Evolutionary conservation across 345 rosid genomes (phyloP).

Genomic region (Salix arbutifolia): DNA sequence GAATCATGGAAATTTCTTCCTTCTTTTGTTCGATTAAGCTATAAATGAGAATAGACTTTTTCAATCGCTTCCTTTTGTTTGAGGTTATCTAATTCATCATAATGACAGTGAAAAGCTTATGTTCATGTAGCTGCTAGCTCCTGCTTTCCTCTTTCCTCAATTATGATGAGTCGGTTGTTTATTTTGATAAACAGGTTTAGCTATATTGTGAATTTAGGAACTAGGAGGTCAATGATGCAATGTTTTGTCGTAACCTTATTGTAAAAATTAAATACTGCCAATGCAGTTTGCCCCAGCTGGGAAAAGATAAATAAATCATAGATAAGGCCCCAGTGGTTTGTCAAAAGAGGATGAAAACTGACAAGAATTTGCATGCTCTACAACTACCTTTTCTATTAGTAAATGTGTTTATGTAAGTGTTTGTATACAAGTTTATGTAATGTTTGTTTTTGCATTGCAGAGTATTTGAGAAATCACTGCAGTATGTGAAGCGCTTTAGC

Average conservation of each 20-base stretch:
- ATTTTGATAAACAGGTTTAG: not conserved
- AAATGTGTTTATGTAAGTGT: not conserved
- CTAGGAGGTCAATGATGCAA: not conserved
- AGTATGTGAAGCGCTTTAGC: conserved; percentile 96
- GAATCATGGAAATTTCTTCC: not conserved
- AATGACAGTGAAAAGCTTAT: not conserved
- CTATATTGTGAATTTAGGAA: not conserved
- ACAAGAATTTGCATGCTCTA: not conserved
- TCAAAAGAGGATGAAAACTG: not conserved
- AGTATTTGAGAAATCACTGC: conserved; percentile 96
- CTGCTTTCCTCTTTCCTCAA: not conserved
- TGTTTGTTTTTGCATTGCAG: conserved; percentile 33
- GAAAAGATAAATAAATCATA: not conserved
- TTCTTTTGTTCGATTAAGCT: not conserved
- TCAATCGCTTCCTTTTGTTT: not conserved
- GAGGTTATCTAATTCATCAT: not conserved
- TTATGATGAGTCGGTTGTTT: not conserved
- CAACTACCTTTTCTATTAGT: not conserved
- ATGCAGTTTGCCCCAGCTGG: not conserved
- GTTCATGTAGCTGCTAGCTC: not conserved
- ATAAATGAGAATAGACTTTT: not conserved
- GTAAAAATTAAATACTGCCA: not conserved
- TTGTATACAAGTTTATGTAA: not conserved
- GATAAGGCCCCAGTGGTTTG: not conserved
- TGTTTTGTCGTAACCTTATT: not conserved